Evolutionary conservation across 371 early-diverging fungal species (phyloP).

Genomic region (Mortierella sp.): DNA sequence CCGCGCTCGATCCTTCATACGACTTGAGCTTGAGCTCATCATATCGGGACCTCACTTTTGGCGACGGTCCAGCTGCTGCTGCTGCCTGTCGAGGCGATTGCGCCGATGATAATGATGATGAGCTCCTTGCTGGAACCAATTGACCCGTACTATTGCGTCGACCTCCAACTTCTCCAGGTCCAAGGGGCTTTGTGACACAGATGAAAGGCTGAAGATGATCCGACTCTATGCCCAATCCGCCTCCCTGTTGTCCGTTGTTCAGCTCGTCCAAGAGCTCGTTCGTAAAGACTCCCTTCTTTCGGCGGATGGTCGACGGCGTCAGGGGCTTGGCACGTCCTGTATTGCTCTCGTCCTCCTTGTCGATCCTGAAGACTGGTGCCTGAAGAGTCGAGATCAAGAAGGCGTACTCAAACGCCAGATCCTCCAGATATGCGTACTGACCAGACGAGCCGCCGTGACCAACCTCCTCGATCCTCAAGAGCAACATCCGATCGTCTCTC

Average conservation of each 20-base stretch:
- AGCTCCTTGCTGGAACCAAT: not conserved
- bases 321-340: conserved; percentile 1
- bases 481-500: conserved; percentile 44
- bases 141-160: not conserved
- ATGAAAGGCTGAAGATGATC: conserved; percentile 30
- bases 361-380: conserved; percentile 50
- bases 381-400: conserved; percentile 62
- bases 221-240: conserved; percentile 22
- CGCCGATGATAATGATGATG: not conserved
- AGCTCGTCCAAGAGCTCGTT: conserved; percentile 33
- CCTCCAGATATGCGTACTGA: conserved; percentile 69
- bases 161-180: not conserved
- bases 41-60: conserved; percentile 9
- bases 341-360: conserved; percentile 23
- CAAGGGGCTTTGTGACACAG: not conserved
- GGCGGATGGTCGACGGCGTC: conserved; percentile 33
- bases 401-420: conserved; percentile 72
- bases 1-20: conserved; percentile 2
- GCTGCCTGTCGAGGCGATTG: not conserved
- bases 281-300: conserved; percentile 32
- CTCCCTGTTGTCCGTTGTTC: conserved; percentile 8
- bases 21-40: conserved; percentile 34
- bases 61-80: not conserved
- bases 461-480: conserved; percentile 67
- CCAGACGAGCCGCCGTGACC: conserved; percentile 73